phyloP scores from a whole-genome alignment of 148 eudicot species.

The Chenopodium album region DNA sequence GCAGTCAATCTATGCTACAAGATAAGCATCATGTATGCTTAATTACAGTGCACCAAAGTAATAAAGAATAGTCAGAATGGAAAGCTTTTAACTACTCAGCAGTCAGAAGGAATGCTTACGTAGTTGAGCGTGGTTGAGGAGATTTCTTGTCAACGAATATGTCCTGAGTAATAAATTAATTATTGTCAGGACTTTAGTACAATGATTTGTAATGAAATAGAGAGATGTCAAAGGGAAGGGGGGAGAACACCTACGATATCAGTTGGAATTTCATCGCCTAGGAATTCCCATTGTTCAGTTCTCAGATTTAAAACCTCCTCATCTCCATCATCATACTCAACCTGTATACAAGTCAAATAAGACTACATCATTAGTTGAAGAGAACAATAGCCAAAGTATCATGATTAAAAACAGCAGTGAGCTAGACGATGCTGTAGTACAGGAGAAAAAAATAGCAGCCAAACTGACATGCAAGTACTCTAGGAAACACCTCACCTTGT shows the following conservation, averaged over 20 bases:
- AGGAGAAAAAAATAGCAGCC: background rate
- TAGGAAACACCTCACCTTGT: slow-evolving; percentile 44
- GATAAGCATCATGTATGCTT: background rate
- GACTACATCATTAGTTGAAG: slow-evolving; percentile 12
- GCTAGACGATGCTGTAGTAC: background rate
- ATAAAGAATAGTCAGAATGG: background rate
- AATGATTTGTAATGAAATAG: background rate
- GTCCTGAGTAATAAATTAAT: slow-evolving; percentile 20
- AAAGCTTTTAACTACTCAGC: background rate
- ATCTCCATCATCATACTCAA: slow-evolving; percentile 57
- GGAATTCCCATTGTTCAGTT: slow-evolving; percentile 44
- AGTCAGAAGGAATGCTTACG: slow-evolving; percentile 24
- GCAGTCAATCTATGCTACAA: background rate
- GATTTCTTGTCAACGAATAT: slow-evolving; percentile 12
- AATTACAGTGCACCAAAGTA: background rate
- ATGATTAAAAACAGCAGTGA: background rate
- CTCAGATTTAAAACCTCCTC: slow-evolving; percentile 50
- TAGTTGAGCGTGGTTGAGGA: slow-evolving; percentile 12
- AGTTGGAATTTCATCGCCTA: slow-evolving; percentile 26
- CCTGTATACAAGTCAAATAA: slow-evolving; percentile 22
- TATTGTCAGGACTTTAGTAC: background rate
- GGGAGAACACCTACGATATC: slow-evolving; percentile 31
- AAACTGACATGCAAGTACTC: background rate
- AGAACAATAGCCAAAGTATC: background rate
- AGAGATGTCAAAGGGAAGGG: background rate